Evolutionary conservation across 257 asterid species (phyloP).

Genomic region (Solanum gandarillasii): DNA sequence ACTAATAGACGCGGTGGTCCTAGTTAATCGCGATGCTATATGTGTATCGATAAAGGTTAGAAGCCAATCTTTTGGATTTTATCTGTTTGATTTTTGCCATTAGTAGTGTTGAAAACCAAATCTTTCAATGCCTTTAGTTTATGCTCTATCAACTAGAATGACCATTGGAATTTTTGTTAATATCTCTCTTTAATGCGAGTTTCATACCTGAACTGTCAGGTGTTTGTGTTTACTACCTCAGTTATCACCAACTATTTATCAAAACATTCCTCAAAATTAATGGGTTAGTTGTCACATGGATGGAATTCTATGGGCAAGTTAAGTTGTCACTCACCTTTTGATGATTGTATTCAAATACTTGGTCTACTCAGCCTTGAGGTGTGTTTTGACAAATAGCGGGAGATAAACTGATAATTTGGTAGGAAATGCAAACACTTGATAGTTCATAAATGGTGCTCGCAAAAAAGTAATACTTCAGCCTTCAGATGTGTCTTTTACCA

Average conservation of each 20-base stretch:
- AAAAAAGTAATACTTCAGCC: neutral
- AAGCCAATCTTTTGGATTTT: conserved; percentile 11
- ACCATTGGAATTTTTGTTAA: neutral
- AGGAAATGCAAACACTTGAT: neutral
- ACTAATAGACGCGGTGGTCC: conserved; percentile 75
- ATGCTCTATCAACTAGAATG: neutral
- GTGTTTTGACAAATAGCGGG: neutral
- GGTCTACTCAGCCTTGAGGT: neutral
- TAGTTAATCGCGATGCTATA: conserved; percentile 81
- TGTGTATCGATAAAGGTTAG: conserved; percentile 94
- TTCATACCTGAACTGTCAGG: neutral
- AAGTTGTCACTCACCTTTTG: neutral
- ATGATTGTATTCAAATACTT: neutral
- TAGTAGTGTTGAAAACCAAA: neutral
- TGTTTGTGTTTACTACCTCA: neutral
- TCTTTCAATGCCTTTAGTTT: neutral
- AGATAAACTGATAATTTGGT: neutral
- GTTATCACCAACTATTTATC: neutral
- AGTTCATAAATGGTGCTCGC: neutral
- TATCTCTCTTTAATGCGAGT: neutral
- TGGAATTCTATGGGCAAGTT: neutral
- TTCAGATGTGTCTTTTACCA: neutral
- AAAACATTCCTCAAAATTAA: neutral
- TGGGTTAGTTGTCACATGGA: neutral
- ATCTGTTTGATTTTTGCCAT: neutral